These are phyloP conservation scores for Sistotremastrum niveocremeum DNA, from an alignment of 768 basidiomycete genomes.

Conservation along the genomic window DNA sequence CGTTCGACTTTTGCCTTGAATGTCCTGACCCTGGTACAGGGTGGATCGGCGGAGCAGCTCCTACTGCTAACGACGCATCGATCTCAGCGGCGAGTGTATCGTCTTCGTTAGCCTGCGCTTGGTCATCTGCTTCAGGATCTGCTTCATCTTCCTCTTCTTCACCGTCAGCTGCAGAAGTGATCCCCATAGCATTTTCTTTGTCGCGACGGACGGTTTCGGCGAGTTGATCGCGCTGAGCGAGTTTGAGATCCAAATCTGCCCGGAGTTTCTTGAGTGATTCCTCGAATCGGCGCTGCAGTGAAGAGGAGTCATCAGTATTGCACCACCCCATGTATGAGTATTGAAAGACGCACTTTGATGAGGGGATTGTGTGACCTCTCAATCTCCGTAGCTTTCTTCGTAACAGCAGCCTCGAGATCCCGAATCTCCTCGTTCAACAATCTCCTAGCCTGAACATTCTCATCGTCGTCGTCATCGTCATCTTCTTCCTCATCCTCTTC, in stretches of 20 bases:
- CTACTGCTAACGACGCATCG: too few relatives aligned
- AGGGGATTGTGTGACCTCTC: slow-evolving; percentile 75
- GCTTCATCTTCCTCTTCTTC: slow-evolving; percentile 25
- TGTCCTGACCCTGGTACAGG: too few relatives aligned
- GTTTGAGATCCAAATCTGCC: slow-evolving; percentile 76
- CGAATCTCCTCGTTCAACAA: slow-evolving; percentile 79
- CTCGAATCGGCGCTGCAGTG: slow-evolving; percentile 73
- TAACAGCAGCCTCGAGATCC: slow-evolving; percentile 78
- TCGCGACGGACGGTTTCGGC: slow-evolving; percentile 59
- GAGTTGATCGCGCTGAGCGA: slow-evolving; percentile 64
- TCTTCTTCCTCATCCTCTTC: slow-evolving; percentile 33
- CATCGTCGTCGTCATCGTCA: slow-evolving; percentile 75
- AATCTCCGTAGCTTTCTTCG: slow-evolving; percentile 75
- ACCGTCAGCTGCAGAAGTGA: slow-evolving; percentile 2
- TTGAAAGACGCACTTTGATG: slow-evolving; percentile 47
- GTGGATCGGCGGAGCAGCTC: too few relatives aligned
- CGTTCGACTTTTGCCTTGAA: too few relatives aligned
- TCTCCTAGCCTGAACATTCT: slow-evolving; percentile 55
- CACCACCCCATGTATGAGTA: not conserved
- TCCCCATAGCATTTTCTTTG: slow-evolving; percentile 21
- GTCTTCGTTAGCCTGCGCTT: too few relatives aligned
- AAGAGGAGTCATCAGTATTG: not conserved
- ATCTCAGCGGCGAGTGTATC: too few relatives aligned
- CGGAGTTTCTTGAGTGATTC: slow-evolving; percentile 82
- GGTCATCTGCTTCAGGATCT: slow-evolving; percentile 9